phyloP scores from a whole-genome alignment of 2,329 filamentous ascomycete species.

The Cyphellophora attinorum region DNA sequence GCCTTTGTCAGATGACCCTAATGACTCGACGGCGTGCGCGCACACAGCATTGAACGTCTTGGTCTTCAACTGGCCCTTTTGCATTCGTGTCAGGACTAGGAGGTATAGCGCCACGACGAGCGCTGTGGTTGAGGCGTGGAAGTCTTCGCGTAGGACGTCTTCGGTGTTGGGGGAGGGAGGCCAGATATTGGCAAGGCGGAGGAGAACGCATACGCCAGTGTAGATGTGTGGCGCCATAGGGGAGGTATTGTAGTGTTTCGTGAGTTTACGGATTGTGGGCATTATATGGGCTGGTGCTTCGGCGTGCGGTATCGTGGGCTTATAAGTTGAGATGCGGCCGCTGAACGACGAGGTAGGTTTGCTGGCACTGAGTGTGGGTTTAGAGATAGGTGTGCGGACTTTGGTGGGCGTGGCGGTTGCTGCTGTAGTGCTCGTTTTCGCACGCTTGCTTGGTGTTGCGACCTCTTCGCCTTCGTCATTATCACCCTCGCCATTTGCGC shows the following conservation, averaged over 20 bases:
- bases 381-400: neutral
- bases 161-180: constrained; percentile 19
- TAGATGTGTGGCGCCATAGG: constrained; percentile 62
- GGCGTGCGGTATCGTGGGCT: no score
- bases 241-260: constrained; percentile 50
- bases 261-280: constrained; percentile 56
- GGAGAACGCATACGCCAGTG: constrained; percentile 52
- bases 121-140: constrained; percentile 27
- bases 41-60: constrained; percentile 14
- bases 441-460: constrained; percentile 7
- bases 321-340: constrained; percentile 18
- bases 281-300: constrained; percentile 58
- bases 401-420: neutral
- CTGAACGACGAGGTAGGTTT: constrained; percentile 11
- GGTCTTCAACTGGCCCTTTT: constrained; percentile 16
- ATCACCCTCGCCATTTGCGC: constrained; percentile 6
- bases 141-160: constrained; percentile 34
- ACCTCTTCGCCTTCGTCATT: constrained; percentile 9
- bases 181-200: constrained; percentile 43
- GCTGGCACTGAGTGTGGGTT: constrained; percentile 3
- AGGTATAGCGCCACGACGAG: constrained; percentile 35
- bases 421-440: constrained; percentile 8
- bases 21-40: constrained; percentile 3
- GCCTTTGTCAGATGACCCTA: constrained; percentile 26
- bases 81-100: constrained; percentile 28